A percentile compares a stretch with the other conserved stretches of the same genome.
These are phyloP conservation scores for Calonectria crousiana DNA, from an alignment of 2,329 filamentous ascomycete species.

Conservation along the genomic window DNA sequence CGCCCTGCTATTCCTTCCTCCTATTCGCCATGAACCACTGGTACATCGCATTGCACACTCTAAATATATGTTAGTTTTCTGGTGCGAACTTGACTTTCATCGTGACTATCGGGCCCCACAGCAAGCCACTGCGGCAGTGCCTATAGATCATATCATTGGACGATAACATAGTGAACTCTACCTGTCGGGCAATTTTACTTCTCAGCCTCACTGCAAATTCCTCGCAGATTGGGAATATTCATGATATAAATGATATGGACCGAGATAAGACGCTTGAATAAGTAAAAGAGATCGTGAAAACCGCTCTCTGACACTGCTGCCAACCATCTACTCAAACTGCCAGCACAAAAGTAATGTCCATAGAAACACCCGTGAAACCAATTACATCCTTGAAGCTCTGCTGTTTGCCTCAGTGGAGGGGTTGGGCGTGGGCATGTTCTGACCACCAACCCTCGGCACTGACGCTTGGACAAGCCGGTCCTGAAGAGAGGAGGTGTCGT, in stretches of 20 bases:
- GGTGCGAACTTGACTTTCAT: neutral
- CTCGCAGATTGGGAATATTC: too few relatives aligned
- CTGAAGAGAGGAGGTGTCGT: slow-evolving; percentile 26
- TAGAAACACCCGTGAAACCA: neutral
- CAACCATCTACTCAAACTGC: neutral
- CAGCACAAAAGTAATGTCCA: neutral
- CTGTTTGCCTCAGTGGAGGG: neutral
- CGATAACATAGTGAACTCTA: neutral
- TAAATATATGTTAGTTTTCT: neutral
- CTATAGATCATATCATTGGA: neutral
- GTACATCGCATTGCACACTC: too few relatives aligned
- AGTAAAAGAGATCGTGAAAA: neutral
- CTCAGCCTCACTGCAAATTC: neutral
- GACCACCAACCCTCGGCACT: neutral
- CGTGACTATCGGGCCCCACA: neutral
- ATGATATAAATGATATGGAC: neutral
- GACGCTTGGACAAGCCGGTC: slow-evolving; percentile 16
- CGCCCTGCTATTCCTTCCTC: neutral
- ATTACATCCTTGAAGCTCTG: neutral
- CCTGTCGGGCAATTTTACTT: neutral
- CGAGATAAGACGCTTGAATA: neutral
- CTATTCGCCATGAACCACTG: neutral
- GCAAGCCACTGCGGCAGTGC: too few relatives aligned
- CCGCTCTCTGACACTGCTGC: neutral
- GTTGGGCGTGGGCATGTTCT: neutral